Percentiles rank a stretch among this genome's conserved stretches.
Conservation (phyloP, 331 rosid species). For the Spiraea crenata region DNA sequence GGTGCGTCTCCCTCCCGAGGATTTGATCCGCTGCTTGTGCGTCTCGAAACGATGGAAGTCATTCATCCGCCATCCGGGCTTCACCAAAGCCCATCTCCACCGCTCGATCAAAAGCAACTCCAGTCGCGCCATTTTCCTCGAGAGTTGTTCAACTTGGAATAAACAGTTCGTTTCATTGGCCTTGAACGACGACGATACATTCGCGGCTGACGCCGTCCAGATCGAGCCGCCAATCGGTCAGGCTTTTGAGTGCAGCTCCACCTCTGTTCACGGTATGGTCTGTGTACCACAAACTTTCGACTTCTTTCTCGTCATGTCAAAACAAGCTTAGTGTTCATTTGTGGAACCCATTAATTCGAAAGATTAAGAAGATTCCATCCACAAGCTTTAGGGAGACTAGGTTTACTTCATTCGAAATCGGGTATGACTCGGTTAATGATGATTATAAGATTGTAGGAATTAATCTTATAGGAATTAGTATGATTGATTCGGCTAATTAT, state of each 20-base stretch:
- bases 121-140: background rate
- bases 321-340: background rate
- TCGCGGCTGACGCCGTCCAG: background rate
- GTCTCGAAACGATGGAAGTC: background rate
- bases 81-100: background rate
- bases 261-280: background rate
- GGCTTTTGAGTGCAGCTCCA: background rate
- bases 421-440: background rate
- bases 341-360: background rate
- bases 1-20: no score
- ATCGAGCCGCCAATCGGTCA: background rate
- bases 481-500: no score
- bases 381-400: background rate
- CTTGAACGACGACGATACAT: background rate
- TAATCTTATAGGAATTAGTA: no score
- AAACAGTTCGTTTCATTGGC: background rate
- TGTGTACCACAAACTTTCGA: background rate
- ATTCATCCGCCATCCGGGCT: background rate
- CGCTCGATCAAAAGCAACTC: background rate
- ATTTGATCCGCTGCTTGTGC: no score
- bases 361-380: background rate
- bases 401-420: background rate
- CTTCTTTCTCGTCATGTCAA: background rate
- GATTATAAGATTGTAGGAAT: no score
- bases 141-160: background rate